Evolutionary conservation across 257 asterid genomes (phyloP).

Genomic region (Fraxinus excelsior): DNA sequence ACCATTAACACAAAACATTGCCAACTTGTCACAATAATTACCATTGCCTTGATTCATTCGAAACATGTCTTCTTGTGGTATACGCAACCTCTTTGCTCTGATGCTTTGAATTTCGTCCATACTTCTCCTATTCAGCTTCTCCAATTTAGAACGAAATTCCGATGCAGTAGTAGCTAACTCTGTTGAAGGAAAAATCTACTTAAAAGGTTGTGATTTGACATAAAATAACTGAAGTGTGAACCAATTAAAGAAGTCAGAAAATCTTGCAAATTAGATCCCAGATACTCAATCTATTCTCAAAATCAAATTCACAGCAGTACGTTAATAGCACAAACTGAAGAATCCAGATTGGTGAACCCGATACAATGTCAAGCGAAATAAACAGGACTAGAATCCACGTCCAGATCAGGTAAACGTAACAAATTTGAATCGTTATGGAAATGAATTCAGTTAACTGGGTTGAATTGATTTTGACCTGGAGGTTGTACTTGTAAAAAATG

Average conservation of each 20-base stretch:
- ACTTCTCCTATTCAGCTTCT: conserved; percentile 48
- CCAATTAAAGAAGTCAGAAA: conserved; percentile 7
- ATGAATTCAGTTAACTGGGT: background rate
- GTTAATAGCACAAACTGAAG: background rate
- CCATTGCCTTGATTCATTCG: conserved; percentile 35
- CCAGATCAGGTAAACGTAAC: background rate
- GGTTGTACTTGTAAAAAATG: background rate
- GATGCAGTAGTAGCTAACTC: conserved; percentile 47
- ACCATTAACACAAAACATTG: background rate
- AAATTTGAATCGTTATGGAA: background rate
- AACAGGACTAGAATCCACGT: background rate
- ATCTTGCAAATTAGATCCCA: background rate
- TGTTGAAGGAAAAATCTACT: conserved; percentile 31
- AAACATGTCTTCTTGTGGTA: conserved; percentile 24
- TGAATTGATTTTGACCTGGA: background rate
- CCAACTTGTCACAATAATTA: conserved; percentile 16
- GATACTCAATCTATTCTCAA: background rate
- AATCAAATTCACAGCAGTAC: background rate
- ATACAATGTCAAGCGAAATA: background rate
- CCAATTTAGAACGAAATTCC: conserved; percentile 52
- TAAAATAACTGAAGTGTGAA: conserved; percentile 8
- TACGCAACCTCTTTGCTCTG: conserved; percentile 28
- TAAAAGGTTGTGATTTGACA: background rate
- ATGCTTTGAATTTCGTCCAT: conserved; percentile 36
- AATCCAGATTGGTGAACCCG: background rate